These are phyloP conservation scores for Phytophthora tentaculata DNA, from an alignment of 352 stramenopile species.

Conservation along the genomic window DNA sequence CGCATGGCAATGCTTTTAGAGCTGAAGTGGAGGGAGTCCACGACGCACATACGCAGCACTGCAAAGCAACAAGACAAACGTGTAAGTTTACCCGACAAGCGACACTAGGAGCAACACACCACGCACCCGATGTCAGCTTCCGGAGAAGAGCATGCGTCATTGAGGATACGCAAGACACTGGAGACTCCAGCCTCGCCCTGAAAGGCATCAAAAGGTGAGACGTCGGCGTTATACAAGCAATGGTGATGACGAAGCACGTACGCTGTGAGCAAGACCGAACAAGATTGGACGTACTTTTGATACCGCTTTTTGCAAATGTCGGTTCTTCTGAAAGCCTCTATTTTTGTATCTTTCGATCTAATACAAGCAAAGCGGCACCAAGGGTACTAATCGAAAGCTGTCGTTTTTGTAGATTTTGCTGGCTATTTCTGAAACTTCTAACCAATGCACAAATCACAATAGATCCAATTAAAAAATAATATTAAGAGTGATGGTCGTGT, in stretches of 20 bases:
- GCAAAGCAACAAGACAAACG: not conserved
- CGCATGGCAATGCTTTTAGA: slow-evolving; percentile 18
- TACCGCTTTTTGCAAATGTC: too few species aligned
- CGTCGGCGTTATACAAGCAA: not conserved
- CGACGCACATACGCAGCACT: slow-evolving; percentile 44
- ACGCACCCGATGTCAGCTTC: slow-evolving; percentile 80
- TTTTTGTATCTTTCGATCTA: too few species aligned
- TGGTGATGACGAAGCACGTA: slow-evolving; percentile 21
- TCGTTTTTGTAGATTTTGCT: too few species aligned
- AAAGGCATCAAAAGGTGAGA: not conserved
- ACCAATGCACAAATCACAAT: too few species aligned
- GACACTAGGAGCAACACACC: not conserved
- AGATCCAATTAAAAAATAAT: too few species aligned
- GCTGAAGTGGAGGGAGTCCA: slow-evolving; percentile 32
- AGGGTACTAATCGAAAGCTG: too few species aligned
- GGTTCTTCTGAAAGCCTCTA: too few species aligned
- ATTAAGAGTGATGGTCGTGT: too few species aligned
- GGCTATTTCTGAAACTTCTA: too few species aligned
- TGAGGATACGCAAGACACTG: slow-evolving; percentile 91
- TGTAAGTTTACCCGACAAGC: slow-evolving; percentile 4
- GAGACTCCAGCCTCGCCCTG: slow-evolving; percentile 86
- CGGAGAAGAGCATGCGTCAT: slow-evolving; percentile 91
- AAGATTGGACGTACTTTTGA: slow-evolving; percentile 95
- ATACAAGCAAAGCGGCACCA: too few species aligned
- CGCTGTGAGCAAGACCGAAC: slow-evolving; percentile 92